Evolutionary conservation across 306 rosid species (phyloP).

Genomic region (Citrullus colocynthis): DNA sequence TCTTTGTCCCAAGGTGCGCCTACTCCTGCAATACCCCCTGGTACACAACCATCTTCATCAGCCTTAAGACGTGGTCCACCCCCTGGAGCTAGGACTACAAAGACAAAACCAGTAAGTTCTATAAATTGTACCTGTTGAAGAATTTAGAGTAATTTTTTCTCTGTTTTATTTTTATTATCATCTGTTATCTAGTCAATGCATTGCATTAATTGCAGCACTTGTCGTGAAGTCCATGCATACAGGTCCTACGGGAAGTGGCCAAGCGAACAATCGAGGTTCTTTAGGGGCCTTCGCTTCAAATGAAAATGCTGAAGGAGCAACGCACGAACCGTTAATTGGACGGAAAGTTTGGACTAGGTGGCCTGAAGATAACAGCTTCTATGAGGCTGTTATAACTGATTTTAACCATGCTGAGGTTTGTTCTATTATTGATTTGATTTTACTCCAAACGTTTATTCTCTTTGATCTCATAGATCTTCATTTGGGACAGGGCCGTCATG

Average conservation of each 20-base stretch:
- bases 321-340: slow-evolving; percentile 55
- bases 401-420: slow-evolving; percentile 56
- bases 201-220: slow-evolving; percentile 43
- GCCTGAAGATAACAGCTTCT: slow-evolving; percentile 92
- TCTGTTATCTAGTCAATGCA: slow-evolving; percentile 32
- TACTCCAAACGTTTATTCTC: neutral
- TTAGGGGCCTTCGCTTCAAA: slow-evolving; percentile 34
- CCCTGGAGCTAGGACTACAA: slow-evolving; percentile 5
- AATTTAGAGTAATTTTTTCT: neutral
- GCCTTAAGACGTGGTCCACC: slow-evolving; percentile 12
- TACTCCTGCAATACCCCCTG: slow-evolving; percentile 8
- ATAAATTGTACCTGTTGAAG: neutral
- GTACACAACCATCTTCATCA: slow-evolving; percentile 7
- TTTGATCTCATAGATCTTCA: slow-evolving; percentile 4
- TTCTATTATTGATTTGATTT: neutral
- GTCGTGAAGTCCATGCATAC: slow-evolving; percentile 44
- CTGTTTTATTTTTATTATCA: neutral
- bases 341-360: slow-evolving; percentile 91
- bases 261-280: slow-evolving; percentile 40
- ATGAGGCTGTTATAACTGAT: slow-evolving; percentile 81
- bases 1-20: slow-evolving; percentile 13
- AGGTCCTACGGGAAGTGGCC: slow-evolving; percentile 41
- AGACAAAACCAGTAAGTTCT: slow-evolving; percentile 5
- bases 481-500: slow-evolving; percentile 66
- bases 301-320: slow-evolving; percentile 36